Evolutionary conservation across 495 filamentous ascomycete species (phyloP).

Genomic region (Xylaria castorea): DNA sequence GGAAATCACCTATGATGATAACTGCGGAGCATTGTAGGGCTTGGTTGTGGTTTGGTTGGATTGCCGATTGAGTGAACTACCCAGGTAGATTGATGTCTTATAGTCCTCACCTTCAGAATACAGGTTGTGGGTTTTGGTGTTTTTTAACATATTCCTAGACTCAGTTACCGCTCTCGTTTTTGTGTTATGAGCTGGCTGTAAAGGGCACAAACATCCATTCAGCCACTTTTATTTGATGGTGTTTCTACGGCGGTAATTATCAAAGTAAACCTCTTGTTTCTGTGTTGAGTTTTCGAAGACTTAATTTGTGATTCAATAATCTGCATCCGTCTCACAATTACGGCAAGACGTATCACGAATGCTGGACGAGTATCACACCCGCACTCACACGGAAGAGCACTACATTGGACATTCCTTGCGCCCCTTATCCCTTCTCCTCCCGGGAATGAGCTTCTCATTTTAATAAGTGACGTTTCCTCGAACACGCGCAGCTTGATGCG

Average conservation of each 20-base stretch:
- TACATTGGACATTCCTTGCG: too few relatives aligned
- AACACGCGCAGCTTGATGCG: too few relatives aligned
- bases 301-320: too few relatives aligned
- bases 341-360: too few relatives aligned
- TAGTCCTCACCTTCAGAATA: neutral
- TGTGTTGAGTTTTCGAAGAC: too few relatives aligned
- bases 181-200: neutral
- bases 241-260: neutral
- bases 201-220: neutral
- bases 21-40: neutral
- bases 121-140: neutral
- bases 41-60: neutral
- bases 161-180: neutral
- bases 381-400: too few relatives aligned
- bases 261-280: too few relatives aligned
- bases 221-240: neutral
- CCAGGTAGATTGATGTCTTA: neutral
- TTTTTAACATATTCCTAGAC: neutral
- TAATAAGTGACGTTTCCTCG: too few relatives aligned
- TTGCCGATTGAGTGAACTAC: neutral
- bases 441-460: too few relatives aligned
- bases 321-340: too few relatives aligned
- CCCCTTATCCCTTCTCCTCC: too few relatives aligned
- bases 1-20: neutral
- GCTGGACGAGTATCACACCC: too few relatives aligned